Evolutionary conservation across 106 monocot species (phyloP).

Genomic region (Platanthera zijinensis): DNA sequence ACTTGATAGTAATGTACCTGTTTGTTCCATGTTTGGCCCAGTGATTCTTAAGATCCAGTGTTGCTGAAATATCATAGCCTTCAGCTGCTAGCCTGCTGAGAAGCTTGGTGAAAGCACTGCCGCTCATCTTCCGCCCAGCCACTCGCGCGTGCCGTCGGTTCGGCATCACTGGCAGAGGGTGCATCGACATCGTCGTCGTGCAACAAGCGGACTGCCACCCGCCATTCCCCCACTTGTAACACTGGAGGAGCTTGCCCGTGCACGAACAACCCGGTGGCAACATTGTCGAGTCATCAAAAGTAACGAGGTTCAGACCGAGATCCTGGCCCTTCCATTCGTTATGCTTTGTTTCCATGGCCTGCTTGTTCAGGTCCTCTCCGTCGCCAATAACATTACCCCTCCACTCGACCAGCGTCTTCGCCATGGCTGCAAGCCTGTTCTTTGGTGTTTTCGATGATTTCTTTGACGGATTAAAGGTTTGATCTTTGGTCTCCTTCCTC

Average conservation of each 20-base stretch:
- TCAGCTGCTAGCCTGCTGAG: conserved; percentile 41
- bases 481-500: conserved; percentile 24
- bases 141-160: conserved; percentile 46
- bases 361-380: conserved; percentile 19
- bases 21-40: conserved; percentile 75
- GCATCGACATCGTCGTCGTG: conserved; percentile 42
- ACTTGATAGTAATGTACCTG: conserved; percentile 57
- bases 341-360: conserved; percentile 13
- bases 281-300: conserved; percentile 52
- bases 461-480: background rate
- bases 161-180: conserved; percentile 50
- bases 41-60: conserved; percentile 50
- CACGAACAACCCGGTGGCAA: conserved; percentile 43
- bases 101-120: conserved; percentile 42
- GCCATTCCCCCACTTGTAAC: conserved; percentile 63
- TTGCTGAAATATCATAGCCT: conserved; percentile 44
- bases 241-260: conserved; percentile 40
- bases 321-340: conserved; percentile 39
- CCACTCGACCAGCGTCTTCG: conserved; percentile 18
- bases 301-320: conserved; percentile 40
- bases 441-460: background rate
- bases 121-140: conserved; percentile 61
- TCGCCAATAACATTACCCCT: conserved; percentile 9
- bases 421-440: conserved; percentile 15
- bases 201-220: conserved; percentile 65